Conservation (phyloP, 116 monocot genomes). For the Posidonia oceanica region DNA sequence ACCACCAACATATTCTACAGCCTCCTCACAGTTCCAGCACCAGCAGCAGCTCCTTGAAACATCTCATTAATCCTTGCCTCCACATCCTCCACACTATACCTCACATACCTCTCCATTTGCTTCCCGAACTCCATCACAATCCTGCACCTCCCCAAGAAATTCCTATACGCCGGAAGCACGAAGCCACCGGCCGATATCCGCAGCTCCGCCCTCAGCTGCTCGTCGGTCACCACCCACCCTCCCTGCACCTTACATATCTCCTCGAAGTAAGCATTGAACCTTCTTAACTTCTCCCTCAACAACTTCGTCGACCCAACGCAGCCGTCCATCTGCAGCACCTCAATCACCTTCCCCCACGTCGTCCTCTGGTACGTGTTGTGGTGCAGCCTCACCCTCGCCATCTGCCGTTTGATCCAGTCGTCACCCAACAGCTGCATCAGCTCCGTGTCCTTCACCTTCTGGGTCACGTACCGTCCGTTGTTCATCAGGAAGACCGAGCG, state of each 20-base stretch:
- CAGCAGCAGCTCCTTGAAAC: constrained; percentile 21
- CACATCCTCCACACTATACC: constrained; percentile 43
- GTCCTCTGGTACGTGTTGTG: constrained; percentile 42
- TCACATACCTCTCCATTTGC: constrained; percentile 24
- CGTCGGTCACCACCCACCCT: constrained; percentile 63
- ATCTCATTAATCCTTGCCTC: constrained; percentile 37
- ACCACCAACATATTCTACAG: neutral
- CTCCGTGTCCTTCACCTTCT: constrained; percentile 67
- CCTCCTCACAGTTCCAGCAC: neutral
- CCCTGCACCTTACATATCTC: constrained; percentile 46
- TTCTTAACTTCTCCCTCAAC: constrained; percentile 34
- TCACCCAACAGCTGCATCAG: constrained; percentile 57
- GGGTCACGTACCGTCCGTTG: constrained; percentile 70
- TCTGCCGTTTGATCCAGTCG: constrained; percentile 63
- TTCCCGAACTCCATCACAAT: constrained; percentile 5
- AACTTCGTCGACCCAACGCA: constrained; percentile 1
- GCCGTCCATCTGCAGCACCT: constrained; percentile 24
- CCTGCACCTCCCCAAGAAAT: constrained; percentile 28
- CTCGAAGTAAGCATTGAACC: constrained; percentile 60
- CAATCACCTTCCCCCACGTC: constrained; percentile 64
- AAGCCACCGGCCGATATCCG: constrained; percentile 14
- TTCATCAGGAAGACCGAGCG: constrained; percentile 69
- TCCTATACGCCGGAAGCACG: constrained; percentile 44
- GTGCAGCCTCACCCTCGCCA: constrained; percentile 41
- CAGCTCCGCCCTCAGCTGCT: constrained; percentile 40